phyloP scores from a whole-genome alignment of 768 basidiomycete genomes.

The Lactarius trivialis region DNA sequence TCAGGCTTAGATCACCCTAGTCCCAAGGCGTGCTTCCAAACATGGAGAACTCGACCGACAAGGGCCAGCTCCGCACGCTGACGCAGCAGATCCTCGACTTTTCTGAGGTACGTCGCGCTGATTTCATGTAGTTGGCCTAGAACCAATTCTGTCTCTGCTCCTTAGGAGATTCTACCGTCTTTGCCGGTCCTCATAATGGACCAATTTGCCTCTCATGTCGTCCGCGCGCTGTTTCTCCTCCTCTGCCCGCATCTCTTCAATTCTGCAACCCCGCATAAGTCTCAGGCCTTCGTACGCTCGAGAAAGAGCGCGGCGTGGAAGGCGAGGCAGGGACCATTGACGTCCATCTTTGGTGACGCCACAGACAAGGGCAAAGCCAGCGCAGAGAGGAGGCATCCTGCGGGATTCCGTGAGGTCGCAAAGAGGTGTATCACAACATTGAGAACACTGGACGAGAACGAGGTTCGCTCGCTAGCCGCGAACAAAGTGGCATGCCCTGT shows the following conservation, averaged over 20 bases:
- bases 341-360: constrained; percentile 59
- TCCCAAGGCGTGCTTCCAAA: constrained; percentile 46
- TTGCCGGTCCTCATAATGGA: constrained; percentile 68
- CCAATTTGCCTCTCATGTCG: constrained; percentile 85
- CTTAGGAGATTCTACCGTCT: constrained; percentile 62
- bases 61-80: constrained; percentile 62
- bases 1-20: constrained; percentile 30
- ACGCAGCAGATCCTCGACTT: constrained; percentile 58
- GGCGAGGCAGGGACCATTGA: constrained; percentile 71
- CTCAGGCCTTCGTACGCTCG: constrained; percentile 52
- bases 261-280: constrained; percentile 32
- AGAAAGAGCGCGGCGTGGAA: constrained; percentile 84
- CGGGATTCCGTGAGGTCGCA: constrained; percentile 42
- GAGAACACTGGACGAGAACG: constrained; percentile 54
- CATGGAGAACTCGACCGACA: constrained; percentile 38
- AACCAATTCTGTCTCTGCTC: neutral
- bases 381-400: constrained; percentile 27
- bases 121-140: neutral
- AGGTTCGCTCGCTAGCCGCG: constrained; percentile 69
- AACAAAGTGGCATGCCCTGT: constrained; percentile 73
- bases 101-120: constrained; percentile 44
- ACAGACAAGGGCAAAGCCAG: constrained; percentile 29
- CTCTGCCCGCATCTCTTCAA: constrained; percentile 56
- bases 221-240: constrained; percentile 72
- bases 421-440: constrained; percentile 45